Evolutionary conservation across 768 basidiomycete species (phyloP), one percentile per base, ranked within the genome.

Genomic region (Nidula microcarpa): DNA sequence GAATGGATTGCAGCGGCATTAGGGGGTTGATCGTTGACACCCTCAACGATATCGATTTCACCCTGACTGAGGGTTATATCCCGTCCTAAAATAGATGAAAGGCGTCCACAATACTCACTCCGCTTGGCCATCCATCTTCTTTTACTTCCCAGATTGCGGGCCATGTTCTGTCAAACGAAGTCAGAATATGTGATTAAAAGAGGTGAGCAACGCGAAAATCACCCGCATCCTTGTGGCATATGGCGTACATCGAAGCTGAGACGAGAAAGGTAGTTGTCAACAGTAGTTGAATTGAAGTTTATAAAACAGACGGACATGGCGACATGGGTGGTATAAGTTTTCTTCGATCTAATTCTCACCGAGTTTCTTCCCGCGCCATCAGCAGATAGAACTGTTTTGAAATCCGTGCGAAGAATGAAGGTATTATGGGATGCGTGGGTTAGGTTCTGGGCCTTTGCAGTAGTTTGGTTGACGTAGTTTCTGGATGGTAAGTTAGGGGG

Each of bases 211-310:
- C 23, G 10, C 11, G 30, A 32, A 13, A 47, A 11, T 47, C 18
- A 49, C 48, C 48, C 48, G 23, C 48, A 49, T 33, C 48, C 48
- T 49, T 49, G 48, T 3, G 48, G 48, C 48, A 49, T 49, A 34
- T 49, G 48, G 18, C 48, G 48, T 11, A 49, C 33, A 34, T 49
- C 33, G 48, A 49, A 49, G 17, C 48, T 49, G 23, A 30, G 23
- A 34, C 13, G 3, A 34, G 33, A 34, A 9, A n/a, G 23, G 13
- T 3, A 9, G 13, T 33, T 9, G 14, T 13, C 8, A 13, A 32
- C 23, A 49, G 18, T 13, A 32, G 18, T 13, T 36, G 18, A 14
- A n/a, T 49, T 32, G 13, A 13, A 49, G 33, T 49, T 23, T 2
- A 46, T 14, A 11, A n/a, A 46, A 46, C 10, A 10, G 10, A 46